Percentiles rank a stretch among this genome's conserved stretches.
phyloP scores from a whole-genome alignment of 1,284 basidiomycete genomes.

The Fomitopsis pinicola region DNA sequence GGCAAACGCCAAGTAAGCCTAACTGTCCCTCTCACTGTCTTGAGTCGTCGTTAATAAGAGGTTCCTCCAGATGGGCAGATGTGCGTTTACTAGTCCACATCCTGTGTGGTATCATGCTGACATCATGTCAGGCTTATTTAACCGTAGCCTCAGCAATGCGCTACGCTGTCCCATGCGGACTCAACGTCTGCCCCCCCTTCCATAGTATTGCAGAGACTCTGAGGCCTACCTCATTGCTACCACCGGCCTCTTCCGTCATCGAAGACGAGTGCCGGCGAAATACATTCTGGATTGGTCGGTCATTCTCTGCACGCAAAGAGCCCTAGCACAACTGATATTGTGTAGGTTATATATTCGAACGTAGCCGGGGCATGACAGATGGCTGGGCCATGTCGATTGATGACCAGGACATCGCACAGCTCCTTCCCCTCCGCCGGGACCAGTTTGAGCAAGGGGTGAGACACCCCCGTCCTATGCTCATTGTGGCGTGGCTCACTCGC shows the following conservation, averaged over 20 bases:
- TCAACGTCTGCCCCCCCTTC: conserved; percentile 68
- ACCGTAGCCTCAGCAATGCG: conserved; percentile 55
- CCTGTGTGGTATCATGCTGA: neutral
- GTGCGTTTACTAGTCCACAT: conserved; percentile 30
- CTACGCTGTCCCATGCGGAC: conserved; percentile 56
- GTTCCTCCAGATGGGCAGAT: conserved; percentile 59
- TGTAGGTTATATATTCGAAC: conserved; percentile 59
- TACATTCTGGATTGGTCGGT: conserved; percentile 53
- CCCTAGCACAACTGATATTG: neutral
- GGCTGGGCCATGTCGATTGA: conserved; percentile 70
- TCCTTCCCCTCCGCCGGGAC: conserved; percentile 59
- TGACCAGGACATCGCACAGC: conserved; percentile 65
- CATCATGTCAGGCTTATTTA: conserved; percentile 48
- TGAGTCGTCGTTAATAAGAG: too few relatives aligned
- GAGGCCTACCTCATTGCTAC: conserved; percentile 52
- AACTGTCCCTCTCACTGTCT: neutral
- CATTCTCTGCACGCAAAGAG: neutral
- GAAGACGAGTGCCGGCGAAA: conserved; percentile 72
- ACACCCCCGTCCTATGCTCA: conserved; percentile 5
- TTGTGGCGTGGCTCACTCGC: neutral
- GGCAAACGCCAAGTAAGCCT: conserved; percentile 57
- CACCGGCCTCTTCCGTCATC: conserved; percentile 50
- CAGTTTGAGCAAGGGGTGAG: conserved; percentile 59
- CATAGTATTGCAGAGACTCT: conserved; percentile 52
- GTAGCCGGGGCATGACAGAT: conserved; percentile 61